Evolutionary conservation across 73 alveolate genomes (phyloP).

Genomic region (Paramecium bursaria): DNA sequence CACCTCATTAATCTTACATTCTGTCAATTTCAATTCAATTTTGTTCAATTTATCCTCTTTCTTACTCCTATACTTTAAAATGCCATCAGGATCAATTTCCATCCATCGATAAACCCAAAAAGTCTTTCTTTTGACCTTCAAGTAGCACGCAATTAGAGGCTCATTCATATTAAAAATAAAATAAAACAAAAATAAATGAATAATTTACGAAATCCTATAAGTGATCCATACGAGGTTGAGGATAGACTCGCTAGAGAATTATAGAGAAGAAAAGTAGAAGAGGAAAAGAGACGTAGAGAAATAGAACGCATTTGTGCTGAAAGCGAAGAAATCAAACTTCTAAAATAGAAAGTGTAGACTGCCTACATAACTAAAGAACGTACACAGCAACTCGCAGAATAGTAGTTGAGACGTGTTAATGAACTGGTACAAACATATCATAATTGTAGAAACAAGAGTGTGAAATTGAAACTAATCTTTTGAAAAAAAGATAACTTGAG

Average conservation of each 20-base stretch:
- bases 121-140: conserved; percentile 19
- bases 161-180: neutral
- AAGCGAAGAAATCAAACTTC: conserved; percentile 64
- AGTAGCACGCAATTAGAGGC: conserved; percentile 10
- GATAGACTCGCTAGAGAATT: conserved; percentile 68
- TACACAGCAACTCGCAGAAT: conserved; percentile 66
- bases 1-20: conserved; percentile 40
- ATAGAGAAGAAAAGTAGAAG: conserved; percentile 68
- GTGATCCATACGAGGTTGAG: conserved; percentile 56
- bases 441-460: conserved; percentile 64
- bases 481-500: conserved; percentile 50
- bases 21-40: neutral
- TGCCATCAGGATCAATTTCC: conserved; percentile 21
- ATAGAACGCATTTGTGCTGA: conserved; percentile 68
- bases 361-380: conserved; percentile 71
- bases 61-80: conserved; percentile 11
- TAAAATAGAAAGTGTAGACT: conserved; percentile 60
- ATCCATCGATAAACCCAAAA: conserved; percentile 28
- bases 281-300: conserved; percentile 65
- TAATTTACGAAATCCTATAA: conserved; percentile 43
- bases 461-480: conserved; percentile 65
- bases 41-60: conserved; percentile 50
- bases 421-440: conserved; percentile 47
- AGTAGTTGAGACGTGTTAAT: conserved; percentile 55
- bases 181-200: too few species aligned